A percentile compares a stretch with the other conserved stretches of the same genome.
Evolutionary conservation across 805 yeast genomes (phyloP).

Genomic region (Metschnikowia borealis): DNA sequence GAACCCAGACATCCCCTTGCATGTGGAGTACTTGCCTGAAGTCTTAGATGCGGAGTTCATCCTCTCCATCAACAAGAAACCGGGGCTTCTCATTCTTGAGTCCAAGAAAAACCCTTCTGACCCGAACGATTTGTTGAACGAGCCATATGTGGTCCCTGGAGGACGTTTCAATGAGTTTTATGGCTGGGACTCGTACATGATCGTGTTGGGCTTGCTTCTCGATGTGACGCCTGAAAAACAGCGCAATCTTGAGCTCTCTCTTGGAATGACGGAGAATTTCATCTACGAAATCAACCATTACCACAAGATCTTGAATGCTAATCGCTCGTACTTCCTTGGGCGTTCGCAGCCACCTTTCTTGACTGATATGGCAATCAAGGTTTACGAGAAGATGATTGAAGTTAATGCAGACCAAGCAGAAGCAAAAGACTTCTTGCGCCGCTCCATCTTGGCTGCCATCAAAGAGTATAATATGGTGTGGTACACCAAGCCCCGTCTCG

Average conservation of each 20-base stretch:
- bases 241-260: slow-evolving; percentile 62
- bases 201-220: slow-evolving; percentile 72
- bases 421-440: slow-evolving; percentile 48
- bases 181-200: slow-evolving; percentile 98
- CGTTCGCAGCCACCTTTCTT: slow-evolving; percentile 96
- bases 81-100: slow-evolving; percentile 84
- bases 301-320: slow-evolving; percentile 91
- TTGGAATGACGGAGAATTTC: slow-evolving; percentile 89
- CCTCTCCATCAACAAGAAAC: slow-evolving; percentile 69
- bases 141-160: slow-evolving; percentile 94
- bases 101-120: slow-evolving; percentile 56
- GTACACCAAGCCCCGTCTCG: slow-evolving; percentile 71
- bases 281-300: slow-evolving; percentile 85
- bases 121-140: slow-evolving; percentile 52
- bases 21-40: slow-evolving; percentile 75
- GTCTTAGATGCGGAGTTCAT: slow-evolving; percentile 74
- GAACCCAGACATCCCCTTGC: slow-evolving; percentile 55
- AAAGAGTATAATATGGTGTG: slow-evolving; percentile 82
- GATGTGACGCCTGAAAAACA: slow-evolving; percentile 37
- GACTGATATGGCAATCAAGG: slow-evolving; percentile 82
- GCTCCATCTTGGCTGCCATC: slow-evolving; percentile 75
- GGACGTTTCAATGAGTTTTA: slow-evolving; percentile 95
- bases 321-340: slow-evolving; percentile 83
- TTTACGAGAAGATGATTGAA: slow-evolving; percentile 56
- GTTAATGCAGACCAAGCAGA: slow-evolving; percentile 30